Evolutionary conservation across 2,329 filamentous ascomycete species (phyloP).

Genomic region (Cercospora janseana): DNA sequence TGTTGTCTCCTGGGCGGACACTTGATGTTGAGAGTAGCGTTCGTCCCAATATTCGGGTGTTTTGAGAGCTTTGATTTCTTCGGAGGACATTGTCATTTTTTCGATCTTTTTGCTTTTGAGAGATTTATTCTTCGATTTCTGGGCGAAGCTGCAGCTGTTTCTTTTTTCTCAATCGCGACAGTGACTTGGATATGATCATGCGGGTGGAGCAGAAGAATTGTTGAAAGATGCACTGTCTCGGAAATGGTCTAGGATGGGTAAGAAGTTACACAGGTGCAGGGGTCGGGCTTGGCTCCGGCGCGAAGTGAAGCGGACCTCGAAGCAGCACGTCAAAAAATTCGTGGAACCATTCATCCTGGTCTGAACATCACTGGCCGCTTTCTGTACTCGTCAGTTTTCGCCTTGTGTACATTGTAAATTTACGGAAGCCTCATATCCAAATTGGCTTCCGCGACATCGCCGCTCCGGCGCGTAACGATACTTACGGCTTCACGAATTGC

Average conservation of each 20-base stretch:
- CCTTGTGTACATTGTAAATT: not conserved
- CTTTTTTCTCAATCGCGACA: no score
- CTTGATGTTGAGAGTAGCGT: no score
- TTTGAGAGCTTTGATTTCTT: not conserved
- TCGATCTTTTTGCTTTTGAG: no score
- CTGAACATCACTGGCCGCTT: not conserved
- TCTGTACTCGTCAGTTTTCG: not conserved
- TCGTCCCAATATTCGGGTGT: not conserved
- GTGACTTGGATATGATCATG: no score
- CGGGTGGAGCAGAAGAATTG: no score
- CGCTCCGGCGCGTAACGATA: conserved; percentile 24
- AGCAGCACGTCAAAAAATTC: not conserved
- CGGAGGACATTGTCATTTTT: not conserved
- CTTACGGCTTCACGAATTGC: conserved; percentile 21
- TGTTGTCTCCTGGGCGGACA: no score
- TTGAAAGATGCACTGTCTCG: no score
- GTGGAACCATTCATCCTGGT: not conserved
- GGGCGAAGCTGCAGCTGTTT: no score
- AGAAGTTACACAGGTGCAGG: not conserved
- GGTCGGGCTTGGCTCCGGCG: not conserved
- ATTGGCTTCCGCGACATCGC: conserved; percentile 20
- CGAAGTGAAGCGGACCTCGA: conserved; percentile 1
- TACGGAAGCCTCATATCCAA: not conserved
- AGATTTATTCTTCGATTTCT: no score
- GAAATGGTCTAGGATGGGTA: not conserved